Evolutionary conservation across 2,329 filamentous ascomycete genomes (phyloP).

Genomic region (Teratosphaeria epicoccoides): DNA sequence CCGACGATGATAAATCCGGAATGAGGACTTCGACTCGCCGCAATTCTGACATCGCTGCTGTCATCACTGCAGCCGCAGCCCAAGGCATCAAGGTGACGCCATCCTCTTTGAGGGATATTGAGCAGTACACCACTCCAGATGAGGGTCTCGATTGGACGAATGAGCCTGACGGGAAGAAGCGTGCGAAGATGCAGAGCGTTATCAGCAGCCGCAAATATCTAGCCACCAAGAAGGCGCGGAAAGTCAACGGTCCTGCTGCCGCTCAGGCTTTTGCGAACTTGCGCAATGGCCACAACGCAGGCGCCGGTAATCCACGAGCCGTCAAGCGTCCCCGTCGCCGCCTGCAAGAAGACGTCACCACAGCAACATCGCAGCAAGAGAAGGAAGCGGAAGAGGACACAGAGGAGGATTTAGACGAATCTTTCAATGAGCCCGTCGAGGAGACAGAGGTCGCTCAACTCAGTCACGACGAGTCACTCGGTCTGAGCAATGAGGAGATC

Average conservation of each 20-base stretch:
- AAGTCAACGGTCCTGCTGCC: background rate
- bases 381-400: background rate
- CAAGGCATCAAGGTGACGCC: background rate
- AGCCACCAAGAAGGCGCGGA: background rate
- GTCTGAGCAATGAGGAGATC: background rate
- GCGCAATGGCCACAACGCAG: background rate
- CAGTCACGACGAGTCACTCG: background rate
- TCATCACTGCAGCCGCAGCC: background rate
- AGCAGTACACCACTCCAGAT: conserved; percentile 1
- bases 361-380: background rate
- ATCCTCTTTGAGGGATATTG: background rate
- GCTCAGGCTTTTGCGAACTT: background rate
- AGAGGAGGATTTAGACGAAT: background rate
- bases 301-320: background rate
- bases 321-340: background rate
- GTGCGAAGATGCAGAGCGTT: conserved; percentile 1
- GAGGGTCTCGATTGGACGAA: conserved; percentile 5
- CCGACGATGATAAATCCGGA: background rate
- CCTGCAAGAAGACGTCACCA: background rate
- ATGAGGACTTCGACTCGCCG: background rate
- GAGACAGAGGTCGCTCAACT: background rate
- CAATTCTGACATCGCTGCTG: background rate
- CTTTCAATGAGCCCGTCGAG: background rate
- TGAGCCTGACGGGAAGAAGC: background rate
- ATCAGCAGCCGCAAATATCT: conserved; percentile 2